These are phyloP conservation scores for Tricholoma saponaceum DNA, from an alignment of 768 basidiomycete species.

Conservation along the genomic window DNA sequence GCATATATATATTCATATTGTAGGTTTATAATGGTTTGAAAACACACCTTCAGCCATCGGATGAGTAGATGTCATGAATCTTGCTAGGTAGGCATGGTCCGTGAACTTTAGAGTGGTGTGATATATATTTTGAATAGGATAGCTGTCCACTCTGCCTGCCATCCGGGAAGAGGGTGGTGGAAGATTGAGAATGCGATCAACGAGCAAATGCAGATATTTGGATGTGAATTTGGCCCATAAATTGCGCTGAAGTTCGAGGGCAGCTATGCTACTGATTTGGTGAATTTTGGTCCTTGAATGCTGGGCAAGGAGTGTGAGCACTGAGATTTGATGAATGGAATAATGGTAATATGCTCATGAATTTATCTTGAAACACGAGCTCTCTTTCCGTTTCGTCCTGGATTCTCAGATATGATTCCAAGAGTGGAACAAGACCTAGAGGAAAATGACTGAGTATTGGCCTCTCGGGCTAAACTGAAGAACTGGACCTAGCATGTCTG, in stretches of 20 bases:
- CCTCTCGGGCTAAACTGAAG: neutral
- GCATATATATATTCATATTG: neutral
- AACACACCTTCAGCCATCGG: neutral
- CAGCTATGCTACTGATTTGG: neutral
- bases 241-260: neutral
- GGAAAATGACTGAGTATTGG: neutral
- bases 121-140: neutral
- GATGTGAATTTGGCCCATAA: neutral
- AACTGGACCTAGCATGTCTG: neutral
- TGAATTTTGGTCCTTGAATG: neutral
- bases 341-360: neutral
- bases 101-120: neutral
- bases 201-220: neutral
- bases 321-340: no score
- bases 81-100: neutral
- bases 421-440: neutral
- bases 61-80: neutral
- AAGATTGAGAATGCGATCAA: neutral
- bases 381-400: neutral
- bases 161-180: neutral
- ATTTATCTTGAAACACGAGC: neutral
- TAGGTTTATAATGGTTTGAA: neutral
- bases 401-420: neutral
- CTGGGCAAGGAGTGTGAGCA: neutral
- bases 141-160: neutral